Percentiles rank a stretch among this genome's conserved stretches.
phyloP scores from a whole-genome alignment of 805 yeast genomes.

The Starmerella floricola region DNA sequence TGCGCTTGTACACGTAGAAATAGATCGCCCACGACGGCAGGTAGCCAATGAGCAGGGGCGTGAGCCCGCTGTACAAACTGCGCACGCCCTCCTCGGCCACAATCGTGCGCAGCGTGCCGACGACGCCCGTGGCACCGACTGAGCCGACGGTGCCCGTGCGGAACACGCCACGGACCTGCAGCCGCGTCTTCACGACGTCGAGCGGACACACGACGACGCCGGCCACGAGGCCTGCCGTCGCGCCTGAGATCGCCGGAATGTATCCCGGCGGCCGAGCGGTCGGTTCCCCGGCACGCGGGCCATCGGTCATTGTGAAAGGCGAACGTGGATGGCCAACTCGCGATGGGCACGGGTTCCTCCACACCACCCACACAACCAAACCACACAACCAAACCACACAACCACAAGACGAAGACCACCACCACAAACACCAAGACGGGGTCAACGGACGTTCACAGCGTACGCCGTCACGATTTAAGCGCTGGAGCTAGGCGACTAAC shows the following conservation, averaged over 20 bases:
- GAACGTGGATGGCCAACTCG: not conserved
- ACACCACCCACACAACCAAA: too few relatives aligned
- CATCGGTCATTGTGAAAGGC: not conserved
- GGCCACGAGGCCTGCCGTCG: constrained; percentile 82
- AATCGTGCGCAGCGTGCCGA: constrained; percentile 53
- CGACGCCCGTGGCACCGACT: constrained; percentile 20
- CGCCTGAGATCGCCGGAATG: constrained; percentile 74
- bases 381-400: too few relatives aligned
- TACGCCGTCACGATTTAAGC: too few relatives aligned
- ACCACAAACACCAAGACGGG: too few relatives aligned
- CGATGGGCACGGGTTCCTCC: not conserved
- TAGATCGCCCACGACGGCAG: constrained; percentile 97
- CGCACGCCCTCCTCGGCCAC: constrained; percentile 62
- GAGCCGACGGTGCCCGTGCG: constrained; percentile 1
- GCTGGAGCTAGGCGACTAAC: too few relatives aligned
- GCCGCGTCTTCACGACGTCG: constrained; percentile 87
- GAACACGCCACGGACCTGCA: constrained; percentile 74
- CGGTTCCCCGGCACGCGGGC: not conserved
- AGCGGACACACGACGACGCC: constrained; percentile 89
- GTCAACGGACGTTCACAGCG: too few relatives aligned
- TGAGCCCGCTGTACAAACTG: constrained; percentile 81
- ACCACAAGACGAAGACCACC: too few relatives aligned
- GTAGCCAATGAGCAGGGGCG: constrained; percentile 87
- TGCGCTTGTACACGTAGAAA: constrained; percentile 70
- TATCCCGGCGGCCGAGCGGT: constrained; percentile 5